Evolutionary conservation across 2,329 filamentous ascomycete species (phyloP), one percentile per base, ranked within the genome.

Genomic region (Pyrenophora tritici-repentis): DNA sequence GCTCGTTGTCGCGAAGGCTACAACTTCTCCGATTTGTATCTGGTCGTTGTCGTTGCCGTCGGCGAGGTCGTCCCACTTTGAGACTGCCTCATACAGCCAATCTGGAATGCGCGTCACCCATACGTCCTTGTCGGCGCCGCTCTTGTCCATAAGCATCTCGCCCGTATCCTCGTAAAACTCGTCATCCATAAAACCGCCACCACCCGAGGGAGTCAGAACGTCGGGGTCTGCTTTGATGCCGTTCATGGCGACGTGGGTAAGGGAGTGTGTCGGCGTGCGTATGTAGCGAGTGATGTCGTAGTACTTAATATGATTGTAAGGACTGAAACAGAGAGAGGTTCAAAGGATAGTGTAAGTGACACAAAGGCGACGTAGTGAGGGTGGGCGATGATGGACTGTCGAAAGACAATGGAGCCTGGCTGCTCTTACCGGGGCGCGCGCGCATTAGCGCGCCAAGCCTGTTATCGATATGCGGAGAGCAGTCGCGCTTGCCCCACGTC

Each of bases 151-250:
- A 17, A 61, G 62, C 50, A 77, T 72, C 59, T 77, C 75, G 48
- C 75, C 75, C 4, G 73, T 75, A 43, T 77, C 75, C 48, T 78
- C 75, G 59, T 74, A 76, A 50, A 74, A 72, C 40, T 76, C 73
- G 37, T 75, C 73, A 50, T 74, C 73, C 63, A 73, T 67, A 57
- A 70, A 71, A 38, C 68, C 66, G 38, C 64, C 59, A 35, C 73
- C 62, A 68, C 67, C 62, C 67, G 26, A 29, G 69, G 36, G 63
- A 51, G 38, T 72, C 68, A 38, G 38, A 22, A 65, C 56, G 24
- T 71, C 73, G 31, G 69, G 64, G 44, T 76, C 73, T 50, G 65
- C 65, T 57, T 76, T 77, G 60, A 76, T 62, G 34, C 71, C 73
- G 66, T 74, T 75, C 68, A 74, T 70, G 39, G 52, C 61, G 48